phyloP scores from a whole-genome alignment of 306 rosid genomes.

The Corylus avellana region DNA sequence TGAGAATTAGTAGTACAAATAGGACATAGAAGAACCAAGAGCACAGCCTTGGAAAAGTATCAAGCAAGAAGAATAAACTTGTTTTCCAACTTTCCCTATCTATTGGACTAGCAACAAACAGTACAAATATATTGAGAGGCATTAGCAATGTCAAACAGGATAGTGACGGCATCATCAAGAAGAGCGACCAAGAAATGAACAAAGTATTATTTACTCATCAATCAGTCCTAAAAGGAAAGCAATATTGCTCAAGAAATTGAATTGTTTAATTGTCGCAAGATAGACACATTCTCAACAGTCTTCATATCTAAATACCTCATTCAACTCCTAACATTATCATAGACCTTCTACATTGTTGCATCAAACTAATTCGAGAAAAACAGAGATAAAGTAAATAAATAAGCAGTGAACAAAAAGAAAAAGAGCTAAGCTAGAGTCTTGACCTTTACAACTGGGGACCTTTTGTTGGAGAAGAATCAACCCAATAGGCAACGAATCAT shows the following conservation, averaged over 20 bases:
- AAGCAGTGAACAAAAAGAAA: not conserved
- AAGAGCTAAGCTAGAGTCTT: not conserved
- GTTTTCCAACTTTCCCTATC: not conserved
- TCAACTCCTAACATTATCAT: not conserved
- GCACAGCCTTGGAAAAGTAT: slow-evolving; percentile 13
- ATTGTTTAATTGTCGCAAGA: not conserved
- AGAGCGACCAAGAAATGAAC: not conserved
- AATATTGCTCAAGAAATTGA: not conserved
- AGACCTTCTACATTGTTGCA: not conserved
- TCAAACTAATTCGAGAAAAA: not conserved
- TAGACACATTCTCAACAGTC: not conserved
- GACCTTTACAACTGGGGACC: slow-evolving; percentile 82
- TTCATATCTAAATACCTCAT: not conserved
- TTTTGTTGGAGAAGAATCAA: slow-evolving; percentile 74
- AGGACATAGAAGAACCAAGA: slow-evolving; percentile 7
- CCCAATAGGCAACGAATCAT: slow-evolving; percentile 64
- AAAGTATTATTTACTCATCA: not conserved
- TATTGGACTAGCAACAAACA: not conserved
- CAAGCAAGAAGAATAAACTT: slow-evolving; percentile 1
- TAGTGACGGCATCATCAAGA: not conserved
- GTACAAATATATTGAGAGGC: not conserved
- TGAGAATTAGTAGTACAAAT: slow-evolving; percentile 7
- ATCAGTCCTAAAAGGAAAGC: not conserved
- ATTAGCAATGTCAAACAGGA: not conserved
- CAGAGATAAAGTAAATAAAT: not conserved